Evolutionary conservation across 495 filamentous ascomycete species (phyloP).

Genomic region (Elasticomyces elasticus): DNA sequence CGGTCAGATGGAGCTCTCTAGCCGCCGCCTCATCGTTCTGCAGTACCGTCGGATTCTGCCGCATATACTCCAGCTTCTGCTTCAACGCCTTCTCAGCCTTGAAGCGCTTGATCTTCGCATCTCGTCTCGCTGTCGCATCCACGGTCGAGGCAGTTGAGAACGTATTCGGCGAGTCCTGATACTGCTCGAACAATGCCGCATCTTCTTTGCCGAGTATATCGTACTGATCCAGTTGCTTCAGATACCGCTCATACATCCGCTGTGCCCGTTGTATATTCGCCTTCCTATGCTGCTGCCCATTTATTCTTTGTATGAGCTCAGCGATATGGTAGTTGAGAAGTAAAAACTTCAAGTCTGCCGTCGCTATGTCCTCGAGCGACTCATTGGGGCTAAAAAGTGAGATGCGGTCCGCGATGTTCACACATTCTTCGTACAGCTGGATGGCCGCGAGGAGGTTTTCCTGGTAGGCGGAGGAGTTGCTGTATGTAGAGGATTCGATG

Average conservation of each 20-base stretch:
- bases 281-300: slow-evolving; percentile 48
- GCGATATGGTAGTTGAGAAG: slow-evolving; percentile 58
- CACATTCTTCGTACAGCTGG: slow-evolving; percentile 60
- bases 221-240: slow-evolving; percentile 69
- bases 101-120: slow-evolving; percentile 78
- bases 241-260: slow-evolving; percentile 62
- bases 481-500: slow-evolving; percentile 37
- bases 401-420: slow-evolving; percentile 54
- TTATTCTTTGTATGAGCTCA: slow-evolving; percentile 51
- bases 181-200: slow-evolving; percentile 60
- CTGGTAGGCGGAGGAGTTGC: slow-evolving; percentile 53
- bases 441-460: slow-evolving; percentile 58
- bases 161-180: slow-evolving; percentile 50
- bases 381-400: slow-evolving; percentile 89
- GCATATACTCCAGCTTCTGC: slow-evolving; percentile 63
- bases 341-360: slow-evolving; percentile 69
- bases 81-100: slow-evolving; percentile 80
- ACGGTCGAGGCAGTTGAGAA: slow-evolving; percentile 60
- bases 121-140: slow-evolving; percentile 64
- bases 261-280: slow-evolving; percentile 50
- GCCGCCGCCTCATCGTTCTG: slow-evolving; percentile 68
- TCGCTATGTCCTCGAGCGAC: slow-evolving; percentile 74
- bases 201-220: slow-evolving; percentile 57
- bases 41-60: slow-evolving; percentile 47
- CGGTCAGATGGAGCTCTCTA: slow-evolving; percentile 66